These are phyloP conservation scores for Triticum monococcum DNA, from an alignment of 176 grass and related monocot species.

Conservation along the genomic window DNA sequence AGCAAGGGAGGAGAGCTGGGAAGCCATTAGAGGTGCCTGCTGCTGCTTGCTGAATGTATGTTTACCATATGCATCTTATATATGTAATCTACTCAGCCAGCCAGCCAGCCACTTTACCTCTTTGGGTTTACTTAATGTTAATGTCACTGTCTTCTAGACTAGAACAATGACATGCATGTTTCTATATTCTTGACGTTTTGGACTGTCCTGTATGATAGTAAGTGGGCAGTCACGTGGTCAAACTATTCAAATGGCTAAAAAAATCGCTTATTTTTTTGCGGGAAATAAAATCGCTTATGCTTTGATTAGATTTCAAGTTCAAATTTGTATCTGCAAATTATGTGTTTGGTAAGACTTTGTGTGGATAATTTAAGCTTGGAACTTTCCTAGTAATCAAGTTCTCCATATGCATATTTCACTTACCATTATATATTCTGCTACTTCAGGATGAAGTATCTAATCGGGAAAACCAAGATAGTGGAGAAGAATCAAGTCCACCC, in stretches of 20 bases:
- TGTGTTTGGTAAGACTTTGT: not conserved
- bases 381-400: not conserved
- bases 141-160: not conserved
- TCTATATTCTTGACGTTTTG: not conserved
- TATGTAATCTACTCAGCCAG: not conserved
- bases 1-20: slow-evolving; percentile 18
- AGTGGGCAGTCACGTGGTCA: not conserved
- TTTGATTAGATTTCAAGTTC: not conserved
- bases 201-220: not conserved
- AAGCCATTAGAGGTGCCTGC: slow-evolving; percentile 6
- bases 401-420: not conserved
- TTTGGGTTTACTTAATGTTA: not conserved
- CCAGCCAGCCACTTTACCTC: not conserved
- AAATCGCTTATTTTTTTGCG: too few species aligned
- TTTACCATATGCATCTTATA: not conserved
- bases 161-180: not conserved
- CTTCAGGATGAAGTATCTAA: not conserved
- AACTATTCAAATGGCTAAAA: not conserved
- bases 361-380: not conserved
- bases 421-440: not conserved
- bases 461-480: not conserved
- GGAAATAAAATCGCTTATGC: not conserved
- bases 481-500: not conserved
- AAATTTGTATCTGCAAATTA: not conserved
- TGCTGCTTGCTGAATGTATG: not conserved